These are phyloP conservation scores for Marsdenia floribunda DNA, from an alignment of 257 asterid genomes.

Conservation along the genomic window DNA sequence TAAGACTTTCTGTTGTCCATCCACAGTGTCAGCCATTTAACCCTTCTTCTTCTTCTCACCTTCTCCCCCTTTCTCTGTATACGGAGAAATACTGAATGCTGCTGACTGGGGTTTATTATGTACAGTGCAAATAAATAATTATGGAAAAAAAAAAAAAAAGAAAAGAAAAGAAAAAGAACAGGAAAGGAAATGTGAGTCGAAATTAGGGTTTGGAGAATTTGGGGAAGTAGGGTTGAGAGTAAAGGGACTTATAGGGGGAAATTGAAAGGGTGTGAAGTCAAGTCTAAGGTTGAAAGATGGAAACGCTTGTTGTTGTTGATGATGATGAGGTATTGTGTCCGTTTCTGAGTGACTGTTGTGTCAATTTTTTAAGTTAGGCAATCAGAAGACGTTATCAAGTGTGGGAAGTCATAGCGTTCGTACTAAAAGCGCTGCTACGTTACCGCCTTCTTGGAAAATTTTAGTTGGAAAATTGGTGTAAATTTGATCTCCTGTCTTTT, in stretches of 20 bases:
- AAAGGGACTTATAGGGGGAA: too few species aligned
- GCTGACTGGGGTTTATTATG: not conserved
- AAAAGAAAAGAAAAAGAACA: too few species aligned
- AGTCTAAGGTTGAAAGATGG: not conserved
- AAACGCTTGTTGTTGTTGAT: not conserved
- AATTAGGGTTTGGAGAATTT: not conserved
- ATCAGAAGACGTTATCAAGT: not conserved
- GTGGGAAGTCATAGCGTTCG: not conserved
- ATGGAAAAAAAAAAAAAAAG: not conserved
- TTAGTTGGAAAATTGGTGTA: too few species aligned
- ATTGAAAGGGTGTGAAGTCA: not conserved
- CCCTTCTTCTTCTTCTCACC: not conserved
- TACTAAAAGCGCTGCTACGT: not conserved
- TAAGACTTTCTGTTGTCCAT: constrained; percentile 45
- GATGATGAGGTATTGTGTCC: constrained; percentile 5
- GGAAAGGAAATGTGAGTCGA: not conserved
- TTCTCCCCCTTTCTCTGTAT: not conserved
- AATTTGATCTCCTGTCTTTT: too few species aligned
- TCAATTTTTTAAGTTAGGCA: not conserved
- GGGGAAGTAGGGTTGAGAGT: not conserved
- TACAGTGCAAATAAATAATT: not conserved
- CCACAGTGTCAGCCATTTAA: constrained; percentile 2
- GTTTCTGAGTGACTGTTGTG: not conserved
- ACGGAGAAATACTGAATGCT: too few species aligned
- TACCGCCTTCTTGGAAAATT: too few species aligned